Conservation (phyloP, 2,329 filamentous ascomycete species). For the Aspergillus fumigatus region DNA sequence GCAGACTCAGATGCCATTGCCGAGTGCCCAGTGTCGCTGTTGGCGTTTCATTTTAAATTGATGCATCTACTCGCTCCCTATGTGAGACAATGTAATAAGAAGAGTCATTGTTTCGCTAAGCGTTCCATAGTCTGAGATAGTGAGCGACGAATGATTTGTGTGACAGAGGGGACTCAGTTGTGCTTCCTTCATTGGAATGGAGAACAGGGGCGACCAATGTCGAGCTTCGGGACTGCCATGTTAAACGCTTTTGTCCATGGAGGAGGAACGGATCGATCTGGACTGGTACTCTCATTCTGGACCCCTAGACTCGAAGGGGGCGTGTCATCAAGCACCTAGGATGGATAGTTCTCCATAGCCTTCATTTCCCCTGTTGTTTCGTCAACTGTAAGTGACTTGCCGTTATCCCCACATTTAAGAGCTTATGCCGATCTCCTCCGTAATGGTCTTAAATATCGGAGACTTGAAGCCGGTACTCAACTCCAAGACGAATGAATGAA, state of each 20-base stretch:
- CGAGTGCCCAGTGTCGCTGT: neutral
- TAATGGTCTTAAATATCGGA: neutral
- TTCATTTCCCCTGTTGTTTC: neutral
- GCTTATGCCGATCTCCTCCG: neutral
- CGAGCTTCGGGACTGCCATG: neutral
- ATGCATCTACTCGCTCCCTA: constrained; percentile 6
- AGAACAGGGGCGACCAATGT: neutral
- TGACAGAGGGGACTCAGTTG: neutral
- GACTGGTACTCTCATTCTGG: neutral
- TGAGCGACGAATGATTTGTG: neutral
- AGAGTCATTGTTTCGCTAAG: constrained; percentile 1
- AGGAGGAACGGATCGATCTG: neutral
- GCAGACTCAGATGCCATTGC: neutral
- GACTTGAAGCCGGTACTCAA: neutral
- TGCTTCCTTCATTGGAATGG: too few species aligned
- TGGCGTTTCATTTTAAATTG: constrained; percentile 1
- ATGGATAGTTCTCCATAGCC: neutral
- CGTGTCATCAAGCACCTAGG: neutral
- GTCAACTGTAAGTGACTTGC: neutral
- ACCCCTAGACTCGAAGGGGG: neutral
- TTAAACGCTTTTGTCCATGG: neutral
- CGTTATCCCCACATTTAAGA: neutral
- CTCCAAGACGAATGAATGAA: neutral
- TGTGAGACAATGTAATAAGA: constrained; percentile 7
- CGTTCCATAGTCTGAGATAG: neutral